Base-by-base conservation (phyloP, 2,329 filamentous ascomycete species). In the Lasiodiplodia sp. region DNA sequence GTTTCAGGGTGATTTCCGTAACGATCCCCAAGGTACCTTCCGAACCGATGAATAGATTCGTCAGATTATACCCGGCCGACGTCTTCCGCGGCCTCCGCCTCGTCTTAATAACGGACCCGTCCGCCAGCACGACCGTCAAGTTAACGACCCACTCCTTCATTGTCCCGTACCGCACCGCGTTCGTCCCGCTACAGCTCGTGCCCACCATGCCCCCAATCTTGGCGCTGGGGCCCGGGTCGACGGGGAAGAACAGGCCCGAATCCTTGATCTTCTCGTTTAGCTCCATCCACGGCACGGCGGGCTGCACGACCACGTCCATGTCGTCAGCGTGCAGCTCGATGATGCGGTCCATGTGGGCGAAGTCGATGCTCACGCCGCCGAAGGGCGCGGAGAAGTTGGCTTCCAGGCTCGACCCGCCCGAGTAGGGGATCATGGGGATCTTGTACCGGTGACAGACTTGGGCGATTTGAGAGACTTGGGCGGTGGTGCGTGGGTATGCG, bases 271-370 rank as follows among this genome's bases (percentile, higher is more conserved):
- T 85, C 71, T 91, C 88, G 74, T 97, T 97, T 69, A 97, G 82
- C 65, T 92, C 89, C 86, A 96, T 94, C 94, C 94, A 97, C n/a
- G 91, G 91, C 11, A 97, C 90, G 7, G 92, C 92, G 3, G 94
- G 94, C 78, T 97, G 94, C 3, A 97, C 93, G 4, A 97, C 92
- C 62, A 97, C 86, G 74, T 97, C 94, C 92, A 97, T 93, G 77
- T 97, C 94, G 4, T 92, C 91, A 72, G 92, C 90, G 78, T 97
- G 91, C 68, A 97, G 85, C 66, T 89, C 85, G 37, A 97, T 73
- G 31, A 97, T 91, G 74, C 89, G 84, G 77, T 97, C 91, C 94
- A 97, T 97, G 75, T 88, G 88, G 0, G 89, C 88, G 78, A 97
- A 97, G 76, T 97, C 94, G 63, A 97, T 91, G 72, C 92, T 95